Percentiles rank a stretch among this genome's conserved stretches.
phyloP scores from a whole-genome alignment of 805 yeast genomes.

The Candida palmyrensis region DNA sequence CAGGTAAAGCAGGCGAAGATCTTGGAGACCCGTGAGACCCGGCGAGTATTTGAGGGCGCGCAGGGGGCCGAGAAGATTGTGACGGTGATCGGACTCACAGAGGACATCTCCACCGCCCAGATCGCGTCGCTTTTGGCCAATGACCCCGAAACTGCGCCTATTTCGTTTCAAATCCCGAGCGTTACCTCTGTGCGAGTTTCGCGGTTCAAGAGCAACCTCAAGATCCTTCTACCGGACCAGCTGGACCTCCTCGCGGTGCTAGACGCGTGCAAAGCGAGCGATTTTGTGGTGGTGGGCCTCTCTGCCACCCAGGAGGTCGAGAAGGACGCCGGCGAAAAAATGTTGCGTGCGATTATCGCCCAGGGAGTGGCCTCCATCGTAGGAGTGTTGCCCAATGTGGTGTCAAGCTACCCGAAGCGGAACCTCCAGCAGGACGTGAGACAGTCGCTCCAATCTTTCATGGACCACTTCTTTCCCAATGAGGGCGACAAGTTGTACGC shows the following conservation, averaged over 20 bases:
- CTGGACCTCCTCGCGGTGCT: constrained; percentile 60
- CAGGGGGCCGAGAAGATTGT: constrained; percentile 81
- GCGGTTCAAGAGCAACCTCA: constrained; percentile 71
- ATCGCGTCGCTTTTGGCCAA: constrained; percentile 51
- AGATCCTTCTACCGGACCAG: constrained; percentile 69
- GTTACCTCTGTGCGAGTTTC: constrained; percentile 49
- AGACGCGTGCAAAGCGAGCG: constrained; percentile 87
- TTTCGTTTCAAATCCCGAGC: constrained; percentile 36
- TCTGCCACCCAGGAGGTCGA: constrained; percentile 85
- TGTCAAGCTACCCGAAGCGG: constrained; percentile 61
- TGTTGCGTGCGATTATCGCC: constrained; percentile 79
- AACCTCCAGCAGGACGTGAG: constrained; percentile 66
- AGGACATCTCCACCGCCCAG: constrained; percentile 55
- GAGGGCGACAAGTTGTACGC: constrained; percentile 68
- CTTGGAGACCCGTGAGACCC: constrained; percentile 47
- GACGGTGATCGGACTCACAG: constrained; percentile 73
- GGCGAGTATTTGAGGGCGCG: constrained; percentile 74
- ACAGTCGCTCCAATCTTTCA: constrained; percentile 38
- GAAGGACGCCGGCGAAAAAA: constrained; percentile 76
- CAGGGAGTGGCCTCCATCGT: constrained; percentile 86
- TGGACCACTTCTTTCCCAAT: constrained; percentile 48
- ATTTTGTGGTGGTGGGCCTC: constrained; percentile 83
- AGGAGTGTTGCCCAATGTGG: constrained; percentile 74
- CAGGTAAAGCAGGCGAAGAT: constrained; percentile 77
- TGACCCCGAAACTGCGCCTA: constrained; percentile 12